Evolutionary conservation across 768 basidiomycete species (phyloP).

Genomic region (Mycena alexandri): DNA sequence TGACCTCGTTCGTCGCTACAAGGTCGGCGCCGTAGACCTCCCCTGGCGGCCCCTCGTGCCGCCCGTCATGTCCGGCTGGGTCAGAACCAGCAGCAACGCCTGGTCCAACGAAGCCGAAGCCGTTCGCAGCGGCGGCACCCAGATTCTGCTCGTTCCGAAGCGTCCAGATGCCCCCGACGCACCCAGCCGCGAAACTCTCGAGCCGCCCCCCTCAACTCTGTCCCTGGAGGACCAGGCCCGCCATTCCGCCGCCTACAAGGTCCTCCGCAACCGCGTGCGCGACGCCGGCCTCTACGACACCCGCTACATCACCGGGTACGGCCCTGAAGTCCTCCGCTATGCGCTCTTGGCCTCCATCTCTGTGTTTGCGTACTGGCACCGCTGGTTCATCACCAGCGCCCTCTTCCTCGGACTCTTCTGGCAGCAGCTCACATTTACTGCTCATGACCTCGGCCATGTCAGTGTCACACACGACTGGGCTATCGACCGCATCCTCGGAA

Average conservation of each 20-base stretch:
- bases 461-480: constrained; percentile 92
- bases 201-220: constrained; percentile 65
- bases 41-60: constrained; percentile 86
- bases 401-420: constrained; percentile 88
- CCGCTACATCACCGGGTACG: constrained; percentile 88
- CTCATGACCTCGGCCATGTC: constrained; percentile 95
- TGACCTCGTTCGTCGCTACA: constrained; percentile 69
- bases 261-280: constrained; percentile 79
- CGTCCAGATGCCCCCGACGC: constrained; percentile 39
- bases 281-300: constrained; percentile 89
- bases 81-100: constrained; percentile 63
- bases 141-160: constrained; percentile 74
- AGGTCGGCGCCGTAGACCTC: constrained; percentile 78
- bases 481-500: constrained; percentile 83
- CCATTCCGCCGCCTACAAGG: constrained; percentile 84
- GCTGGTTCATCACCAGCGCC: constrained; percentile 82
- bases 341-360: constrained; percentile 69
- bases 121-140: constrained; percentile 50
- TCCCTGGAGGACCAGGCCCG: constrained; percentile 69
- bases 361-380: constrained; percentile 68
- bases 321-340: constrained; percentile 89
- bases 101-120: constrained; percentile 78
- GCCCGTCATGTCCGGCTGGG: constrained; percentile 89
- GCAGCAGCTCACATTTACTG: constrained; percentile 95
- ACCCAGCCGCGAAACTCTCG: constrained; percentile 62